Conservation (phyloP, 192 early-diverging fungal species). For the Umbelopsis sp. region DNA sequence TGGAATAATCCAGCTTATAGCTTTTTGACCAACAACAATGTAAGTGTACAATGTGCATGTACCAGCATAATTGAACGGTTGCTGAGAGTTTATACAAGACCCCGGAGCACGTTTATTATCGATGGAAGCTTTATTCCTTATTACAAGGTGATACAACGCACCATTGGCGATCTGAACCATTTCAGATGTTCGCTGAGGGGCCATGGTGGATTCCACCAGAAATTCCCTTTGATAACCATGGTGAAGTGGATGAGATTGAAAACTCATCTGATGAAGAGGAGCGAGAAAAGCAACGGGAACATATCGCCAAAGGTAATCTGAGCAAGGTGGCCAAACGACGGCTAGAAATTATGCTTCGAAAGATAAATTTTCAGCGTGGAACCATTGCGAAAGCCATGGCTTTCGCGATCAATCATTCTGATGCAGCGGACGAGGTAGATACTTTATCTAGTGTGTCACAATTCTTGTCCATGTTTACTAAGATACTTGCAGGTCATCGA, state of each 20-base stretch:
- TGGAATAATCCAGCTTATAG: slow-evolving; percentile 63
- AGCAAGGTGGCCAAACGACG: slow-evolving; percentile 51
- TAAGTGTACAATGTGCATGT: slow-evolving; percentile 34
- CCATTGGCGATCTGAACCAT: slow-evolving; percentile 77
- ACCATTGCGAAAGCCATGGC: slow-evolving; percentile 80
- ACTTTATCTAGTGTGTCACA: not conserved
- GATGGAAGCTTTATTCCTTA: slow-evolving; percentile 90
- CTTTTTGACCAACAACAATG: slow-evolving; percentile 76
- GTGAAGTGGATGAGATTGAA: slow-evolving; percentile 27
- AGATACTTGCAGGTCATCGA: slow-evolving; percentile 58
- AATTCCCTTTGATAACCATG: slow-evolving; percentile 66
- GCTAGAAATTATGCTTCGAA: slow-evolving; percentile 47
- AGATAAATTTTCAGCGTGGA: slow-evolving; percentile 49
- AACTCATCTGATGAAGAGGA: slow-evolving; percentile 56
- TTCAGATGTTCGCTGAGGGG: slow-evolving; percentile 86
- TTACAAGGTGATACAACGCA: slow-evolving; percentile 78
- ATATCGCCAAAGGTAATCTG: slow-evolving; percentile 48
- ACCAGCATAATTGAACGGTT: not conserved
- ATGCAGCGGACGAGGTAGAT: slow-evolving; percentile 73
- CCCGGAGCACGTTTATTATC: slow-evolving; percentile 85
- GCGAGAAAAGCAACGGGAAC: slow-evolving; percentile 48
- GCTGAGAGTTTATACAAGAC: slow-evolving; percentile 41
- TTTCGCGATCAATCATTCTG: slow-evolving; percentile 81
- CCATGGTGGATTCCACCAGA: slow-evolving; percentile 87
- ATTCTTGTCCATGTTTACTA: not conserved